Base-by-base conservation (phyloP, 192 early-diverging fungal genomes). In the Pilaira anomala region DNA sequence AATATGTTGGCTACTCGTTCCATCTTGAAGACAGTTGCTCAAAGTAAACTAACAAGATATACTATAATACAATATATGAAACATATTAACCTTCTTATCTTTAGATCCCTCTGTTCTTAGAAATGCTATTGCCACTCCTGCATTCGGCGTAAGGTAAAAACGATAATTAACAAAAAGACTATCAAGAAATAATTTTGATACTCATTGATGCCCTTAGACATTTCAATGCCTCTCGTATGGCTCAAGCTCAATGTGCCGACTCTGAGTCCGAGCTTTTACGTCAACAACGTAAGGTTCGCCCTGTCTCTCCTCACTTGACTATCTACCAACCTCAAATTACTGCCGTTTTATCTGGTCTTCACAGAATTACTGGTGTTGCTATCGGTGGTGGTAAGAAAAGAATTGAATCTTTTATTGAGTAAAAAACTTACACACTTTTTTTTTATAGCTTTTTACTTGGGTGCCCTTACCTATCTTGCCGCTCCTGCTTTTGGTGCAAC, bases 291-390 rank as follows among this genome's bases (percentile, higher is more conserved):
- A 72, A 73, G 56, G 68, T 77, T 75, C 88, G 95, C 44, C 95
- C 95, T 19, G 77, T 87, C 19, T 86, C 89, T 54, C 95, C 93
- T 22, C 85, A 94, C 63, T 71, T 95, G 58, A 76, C 77, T 48
- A 98, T 98, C 78, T 98, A 96, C 83, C 80, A 93, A 81, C 90
- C 89, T 36, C 92, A 96, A 71, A 69, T 95, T 71, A 90, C 93
- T 21, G 91, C 87, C 92, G 73, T 80, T 65, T 66, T 93, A 65
- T 94, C 92, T 16, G 67, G 56, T 39, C 62, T 78, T 48, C 84
- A 91, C 63, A 87, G 96, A 76, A 59, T 88, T 63, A 92, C 92
- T 19, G 93, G 92, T 42, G 83, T 77, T 62, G 79, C 76, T 36
- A 45, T 95, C 8, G 88, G 78, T 66, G 86, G 74, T 36, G 77